Evolutionary conservation across 139 green algal species (phyloP), one percentile per base, ranked within the genome.

Genomic region (Chlamydomonas incerta): DNA sequence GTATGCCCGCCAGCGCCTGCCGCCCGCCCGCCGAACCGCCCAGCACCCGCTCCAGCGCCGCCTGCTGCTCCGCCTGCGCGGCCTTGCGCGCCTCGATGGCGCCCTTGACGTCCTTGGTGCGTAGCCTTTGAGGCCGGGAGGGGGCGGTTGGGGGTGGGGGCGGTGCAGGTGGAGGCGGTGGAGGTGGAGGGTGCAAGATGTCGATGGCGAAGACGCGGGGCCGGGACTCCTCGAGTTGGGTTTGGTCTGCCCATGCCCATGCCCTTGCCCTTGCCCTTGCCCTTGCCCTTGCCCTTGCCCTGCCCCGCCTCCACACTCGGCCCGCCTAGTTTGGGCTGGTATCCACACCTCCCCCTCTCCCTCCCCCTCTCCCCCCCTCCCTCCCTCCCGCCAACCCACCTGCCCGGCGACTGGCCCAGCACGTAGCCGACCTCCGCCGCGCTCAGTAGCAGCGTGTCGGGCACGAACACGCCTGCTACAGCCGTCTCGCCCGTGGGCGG

Each of bases 61-160:
- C 62, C 74, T 90, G 69, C 70, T 88, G 67, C 55, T 71, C 33
- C 57, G 80, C 72, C 37, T 90, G 67, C 35, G 84, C 87, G 35
- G 57, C 67, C 55, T 90, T 91, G 26, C 87, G 87, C 11, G 37
- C 24, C 34, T 70, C 63, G 31, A 93, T 91, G 50, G 90, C 84
- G 33, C 52, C 72, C 73, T 90, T 88, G 24, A 95, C 86, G 76
- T 95, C 92, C 63, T 93, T 93, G 69, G 89, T 93, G 26, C 90
- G 72, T 50, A 95, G 80, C 85, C 88, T 92, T n/a, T n/a, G n/a
- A n/a, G n/a, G n/a, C n/a, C n/a, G n/a, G n/a, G n/a, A n/a, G n/a
- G n/a, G n/a, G n/a, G n/a, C n/a, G n/a, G n/a, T n/a, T n/a, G n/a
- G n/a, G n/a, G n/a, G n/a, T n/a, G n/a, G n/a, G n/a, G n/a, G n/a